Evolutionary conservation across 768 basidiomycete species (phyloP).

Genomic region (Rhizopogon rudus): DNA sequence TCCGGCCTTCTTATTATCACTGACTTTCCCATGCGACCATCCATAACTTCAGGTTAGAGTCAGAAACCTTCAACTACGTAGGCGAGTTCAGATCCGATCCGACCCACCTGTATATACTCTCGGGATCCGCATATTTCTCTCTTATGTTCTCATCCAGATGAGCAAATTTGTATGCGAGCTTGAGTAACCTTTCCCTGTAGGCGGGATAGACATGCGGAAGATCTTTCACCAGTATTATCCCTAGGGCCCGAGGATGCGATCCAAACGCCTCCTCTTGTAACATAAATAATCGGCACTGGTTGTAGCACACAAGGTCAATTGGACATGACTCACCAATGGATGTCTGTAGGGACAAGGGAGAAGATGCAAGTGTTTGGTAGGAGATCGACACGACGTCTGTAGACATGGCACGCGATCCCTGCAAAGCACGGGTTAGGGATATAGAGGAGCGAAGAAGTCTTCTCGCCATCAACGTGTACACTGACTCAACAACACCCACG

Average conservation of each 20-base stretch:
- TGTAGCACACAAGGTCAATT: not conserved
- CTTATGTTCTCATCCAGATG: conserved; percentile 57
- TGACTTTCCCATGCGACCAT: conserved; percentile 95
- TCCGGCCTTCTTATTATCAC: not conserved
- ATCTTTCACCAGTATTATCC: conserved; percentile 79
- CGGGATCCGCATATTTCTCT: conserved; percentile 72
- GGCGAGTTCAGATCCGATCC: not conserved
- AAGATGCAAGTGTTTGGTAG: conserved; percentile 50
- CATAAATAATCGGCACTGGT: not conserved
- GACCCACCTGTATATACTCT: conserved; percentile 69
- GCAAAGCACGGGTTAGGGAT: conserved; percentile 6
- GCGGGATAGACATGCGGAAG: conserved; percentile 60
- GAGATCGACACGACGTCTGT: conserved; percentile 47
- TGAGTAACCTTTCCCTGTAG: conserved; percentile 70
- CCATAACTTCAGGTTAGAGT: conserved; percentile 57
- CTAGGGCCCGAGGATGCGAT: conserved; percentile 67
- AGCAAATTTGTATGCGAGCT: conserved; percentile 72
- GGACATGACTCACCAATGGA: conserved; percentile 51
- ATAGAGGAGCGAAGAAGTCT: not conserved
- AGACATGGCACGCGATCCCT: conserved; percentile 12
- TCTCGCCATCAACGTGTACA: conserved; percentile 9
- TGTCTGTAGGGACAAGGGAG: conserved; percentile 45
- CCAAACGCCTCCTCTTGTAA: conserved; percentile 75
- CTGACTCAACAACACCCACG: too few species aligned
- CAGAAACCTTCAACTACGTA: not conserved